Percentiles rank a stretch among this genome's conserved stretches.
phyloP scores from a whole-genome alignment of 1,284 basidiomycete species.

The Trametes pubescens region DNA sequence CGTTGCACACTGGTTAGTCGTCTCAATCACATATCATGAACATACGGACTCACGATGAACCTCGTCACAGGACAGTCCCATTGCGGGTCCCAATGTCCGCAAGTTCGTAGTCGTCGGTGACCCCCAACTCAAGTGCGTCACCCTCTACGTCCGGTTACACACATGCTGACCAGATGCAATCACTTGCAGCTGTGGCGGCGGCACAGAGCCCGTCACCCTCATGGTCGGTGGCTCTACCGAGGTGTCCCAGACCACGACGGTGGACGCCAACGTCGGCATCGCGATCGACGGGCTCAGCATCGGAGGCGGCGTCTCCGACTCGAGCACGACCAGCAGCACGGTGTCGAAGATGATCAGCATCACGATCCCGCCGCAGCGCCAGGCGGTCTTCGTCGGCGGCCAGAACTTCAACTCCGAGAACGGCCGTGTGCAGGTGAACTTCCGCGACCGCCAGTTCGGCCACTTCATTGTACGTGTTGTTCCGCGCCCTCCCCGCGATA shows the following conservation, averaged over 20 bases:
- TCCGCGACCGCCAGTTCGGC: constrained; percentile 11
- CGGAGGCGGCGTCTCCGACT: constrained; percentile 7
- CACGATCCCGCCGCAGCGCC: constrained; percentile 11
- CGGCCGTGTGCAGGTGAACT: constrained; percentile 19
- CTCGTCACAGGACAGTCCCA: constrained; percentile 6
- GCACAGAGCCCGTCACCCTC: constrained; percentile 1
- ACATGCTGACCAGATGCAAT: background rate
- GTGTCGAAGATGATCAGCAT: constrained; percentile 6
- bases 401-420: background rate
- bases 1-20: constrained; percentile 6
- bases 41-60: background rate
- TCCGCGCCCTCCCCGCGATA: no score
- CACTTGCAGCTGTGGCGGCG: constrained; percentile 12
- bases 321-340: constrained; percentile 5
- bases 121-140: constrained; percentile 18
- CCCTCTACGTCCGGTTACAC: background rate
- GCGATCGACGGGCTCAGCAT: constrained; percentile 11
- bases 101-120: constrained; percentile 6
- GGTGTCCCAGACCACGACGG: constrained; percentile 4
- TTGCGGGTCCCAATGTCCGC: constrained; percentile 8
- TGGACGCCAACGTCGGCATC: constrained; percentile 9
- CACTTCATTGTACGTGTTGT: constrained; percentile 15
- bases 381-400: constrained; percentile 22
- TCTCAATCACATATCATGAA: background rate
- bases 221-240: constrained; percentile 7